Conservation (phyloP, 148 eudicot species). For the Talinum fruticosum region DNA sequence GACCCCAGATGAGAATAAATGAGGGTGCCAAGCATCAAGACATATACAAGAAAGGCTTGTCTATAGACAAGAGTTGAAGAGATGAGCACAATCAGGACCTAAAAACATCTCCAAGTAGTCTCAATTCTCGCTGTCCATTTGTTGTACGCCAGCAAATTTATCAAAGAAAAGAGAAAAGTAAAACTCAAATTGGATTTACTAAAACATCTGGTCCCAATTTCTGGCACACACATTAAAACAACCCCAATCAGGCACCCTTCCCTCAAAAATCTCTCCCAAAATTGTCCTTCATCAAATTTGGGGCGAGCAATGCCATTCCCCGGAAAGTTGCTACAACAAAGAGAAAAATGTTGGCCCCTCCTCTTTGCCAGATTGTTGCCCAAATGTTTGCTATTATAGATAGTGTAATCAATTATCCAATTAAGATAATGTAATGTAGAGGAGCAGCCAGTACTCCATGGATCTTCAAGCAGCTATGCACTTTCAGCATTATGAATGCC, state of each 20-base stretch:
- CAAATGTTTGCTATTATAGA: not conserved
- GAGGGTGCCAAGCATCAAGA: not conserved
- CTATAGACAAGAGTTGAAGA: not conserved
- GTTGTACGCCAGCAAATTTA: not conserved
- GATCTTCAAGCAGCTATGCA: too few species aligned
- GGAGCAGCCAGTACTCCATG: not conserved
- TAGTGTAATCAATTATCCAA: not conserved
- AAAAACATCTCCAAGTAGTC: not conserved
- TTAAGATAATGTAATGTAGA: not conserved
- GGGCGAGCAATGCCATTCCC: not conserved
- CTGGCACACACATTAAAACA: not conserved
- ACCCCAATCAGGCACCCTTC: not conserved
- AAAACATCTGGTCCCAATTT: not conserved
- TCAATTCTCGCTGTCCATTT: not conserved
- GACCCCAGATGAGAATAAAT: not conserved
- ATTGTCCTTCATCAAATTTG: too few species aligned
- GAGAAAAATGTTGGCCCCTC: not conserved
- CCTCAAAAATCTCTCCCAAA: not conserved
- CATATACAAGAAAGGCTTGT: not conserved
- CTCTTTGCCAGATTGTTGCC: not conserved
- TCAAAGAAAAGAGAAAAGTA: not conserved
- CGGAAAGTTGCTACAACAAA: not conserved
- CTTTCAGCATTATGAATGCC: not conserved
- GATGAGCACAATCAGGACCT: not conserved
- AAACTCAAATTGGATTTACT: not conserved